Percentiles rank a stretch among this genome's conserved stretches.
Conservation (phyloP, 768 basidiomycete genomes). For the Mycena maculata region DNA sequence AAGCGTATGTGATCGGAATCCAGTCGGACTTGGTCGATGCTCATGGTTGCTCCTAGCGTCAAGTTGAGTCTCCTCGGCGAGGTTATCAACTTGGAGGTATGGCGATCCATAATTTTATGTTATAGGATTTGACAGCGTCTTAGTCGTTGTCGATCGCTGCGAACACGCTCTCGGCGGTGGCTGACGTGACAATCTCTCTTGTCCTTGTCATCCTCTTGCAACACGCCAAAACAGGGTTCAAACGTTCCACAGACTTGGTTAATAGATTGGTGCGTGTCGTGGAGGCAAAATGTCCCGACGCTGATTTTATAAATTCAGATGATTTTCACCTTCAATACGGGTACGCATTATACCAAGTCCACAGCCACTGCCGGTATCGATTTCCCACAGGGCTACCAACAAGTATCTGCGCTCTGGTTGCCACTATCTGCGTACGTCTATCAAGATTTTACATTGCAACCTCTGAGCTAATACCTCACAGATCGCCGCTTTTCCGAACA, state of each 20-base stretch:
- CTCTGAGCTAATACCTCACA: constrained; percentile 5
- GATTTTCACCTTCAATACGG: constrained; percentile 30
- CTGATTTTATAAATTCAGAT: no score
- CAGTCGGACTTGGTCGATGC: neutral
- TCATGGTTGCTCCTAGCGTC: constrained; percentile 3
- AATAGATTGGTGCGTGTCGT: constrained; percentile 24
- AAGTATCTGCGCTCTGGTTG: constrained; percentile 19
- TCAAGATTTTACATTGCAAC: neutral
- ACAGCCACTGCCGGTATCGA: neutral
- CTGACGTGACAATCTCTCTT: constrained; percentile 25
- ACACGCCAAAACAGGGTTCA: constrained; percentile 29
- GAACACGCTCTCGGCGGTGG: constrained; percentile 18
- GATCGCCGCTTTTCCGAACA: constrained; percentile 26
- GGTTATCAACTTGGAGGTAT: constrained; percentile 22
- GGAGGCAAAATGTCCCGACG: neutral
- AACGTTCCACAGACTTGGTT: constrained; percentile 28
- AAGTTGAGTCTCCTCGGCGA: neutral
- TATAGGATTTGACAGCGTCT: neutral
- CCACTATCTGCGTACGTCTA: constrained; percentile 24
- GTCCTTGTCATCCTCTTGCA: constrained; percentile 23
- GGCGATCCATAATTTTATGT: neutral
- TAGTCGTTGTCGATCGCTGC: constrained; percentile 22
- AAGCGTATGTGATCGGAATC: constrained; percentile 13
- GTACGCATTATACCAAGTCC: neutral
- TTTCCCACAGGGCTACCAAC: constrained; percentile 21